These are phyloP conservation scores for Carpinus fangiana DNA, from an alignment of 306 rosid species.

Conservation along the genomic window DNA sequence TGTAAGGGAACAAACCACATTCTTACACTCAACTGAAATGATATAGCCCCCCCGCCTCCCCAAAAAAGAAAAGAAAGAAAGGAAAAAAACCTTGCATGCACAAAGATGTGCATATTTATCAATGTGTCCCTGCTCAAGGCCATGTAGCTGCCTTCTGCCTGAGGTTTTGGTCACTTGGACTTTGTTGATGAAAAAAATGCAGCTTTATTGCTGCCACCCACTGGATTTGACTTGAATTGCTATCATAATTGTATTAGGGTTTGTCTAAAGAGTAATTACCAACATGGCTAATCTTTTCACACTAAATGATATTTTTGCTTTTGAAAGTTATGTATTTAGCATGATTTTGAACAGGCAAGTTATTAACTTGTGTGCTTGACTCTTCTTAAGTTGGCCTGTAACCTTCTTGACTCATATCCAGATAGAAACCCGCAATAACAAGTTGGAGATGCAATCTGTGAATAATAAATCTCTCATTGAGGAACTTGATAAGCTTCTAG, in stretches of 20 bases:
- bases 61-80: background rate
- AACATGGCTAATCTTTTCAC: background rate
- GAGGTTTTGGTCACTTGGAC: background rate
- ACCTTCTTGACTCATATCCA: slow-evolving; percentile 38
- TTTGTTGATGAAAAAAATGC: background rate
- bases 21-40: background rate
- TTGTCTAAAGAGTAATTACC: background rate
- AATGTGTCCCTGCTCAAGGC: background rate
- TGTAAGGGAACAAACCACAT: background rate
- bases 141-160: background rate
- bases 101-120: background rate
- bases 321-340: background rate
- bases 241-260: background rate
- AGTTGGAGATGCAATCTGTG: slow-evolving; percentile 88
- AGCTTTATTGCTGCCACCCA: background rate
- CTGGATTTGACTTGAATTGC: background rate
- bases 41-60: background rate
- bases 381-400: slow-evolving; percentile 22
- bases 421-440: slow-evolving; percentile 95
- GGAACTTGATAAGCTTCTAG: slow-evolving; percentile 86
- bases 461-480: slow-evolving; percentile 76
- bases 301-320: background rate
- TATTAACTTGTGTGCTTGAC: background rate
- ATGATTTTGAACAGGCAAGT: background rate
- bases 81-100: no score